Evolutionary conservation across 2,329 filamentous ascomycete genomes (phyloP).

Genomic region (Botrytis tulipae): DNA sequence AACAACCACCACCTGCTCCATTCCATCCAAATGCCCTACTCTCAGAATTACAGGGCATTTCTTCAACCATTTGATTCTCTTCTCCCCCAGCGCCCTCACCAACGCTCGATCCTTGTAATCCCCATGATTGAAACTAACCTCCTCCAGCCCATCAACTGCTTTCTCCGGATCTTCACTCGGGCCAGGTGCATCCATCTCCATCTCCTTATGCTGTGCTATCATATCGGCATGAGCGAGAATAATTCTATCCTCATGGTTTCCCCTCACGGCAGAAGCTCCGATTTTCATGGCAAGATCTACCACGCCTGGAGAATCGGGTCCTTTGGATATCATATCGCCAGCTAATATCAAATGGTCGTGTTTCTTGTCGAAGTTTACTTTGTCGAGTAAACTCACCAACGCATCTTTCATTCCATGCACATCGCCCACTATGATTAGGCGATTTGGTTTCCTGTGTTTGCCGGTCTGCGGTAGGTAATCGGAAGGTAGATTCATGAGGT

Average conservation of each 20-base stretch:
- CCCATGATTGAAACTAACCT: slow-evolving; percentile 32
- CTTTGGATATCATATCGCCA: slow-evolving; percentile 82
- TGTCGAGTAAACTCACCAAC: slow-evolving; percentile 62
- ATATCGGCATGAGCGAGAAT: slow-evolving; percentile 59
- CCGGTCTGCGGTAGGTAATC: slow-evolving; percentile 36
- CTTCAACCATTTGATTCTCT: slow-evolving; percentile 68
- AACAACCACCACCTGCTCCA: slow-evolving; percentile 70
- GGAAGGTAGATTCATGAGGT: slow-evolving; percentile 34
- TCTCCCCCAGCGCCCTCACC: slow-evolving; percentile 36
- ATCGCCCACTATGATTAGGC: slow-evolving; percentile 83
- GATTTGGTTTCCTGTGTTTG: slow-evolving; percentile 45
- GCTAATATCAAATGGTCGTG: slow-evolving; percentile 73
- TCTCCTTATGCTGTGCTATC: slow-evolving; percentile 36
- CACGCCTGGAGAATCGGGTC: slow-evolving; percentile 77
- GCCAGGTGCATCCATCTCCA: slow-evolving; percentile 27
- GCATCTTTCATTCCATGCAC: slow-evolving; percentile 83
- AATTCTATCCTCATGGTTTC: slow-evolving; percentile 88
- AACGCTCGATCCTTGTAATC: slow-evolving; percentile 36
- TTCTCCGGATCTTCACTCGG: slow-evolving; percentile 36
- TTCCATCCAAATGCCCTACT: slow-evolving; percentile 58
- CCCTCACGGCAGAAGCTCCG: slow-evolving; percentile 77
- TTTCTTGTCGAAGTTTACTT: slow-evolving; percentile 59
- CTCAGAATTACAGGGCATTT: slow-evolving; percentile 75
- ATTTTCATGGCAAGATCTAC: slow-evolving; percentile 71
- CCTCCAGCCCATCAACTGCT: slow-evolving; percentile 30